A percentile compares a stretch with the other conserved stretches of the same genome.
phyloP scores from a whole-genome alignment of 495 filamentous ascomycete genomes.

The Neurospora intermedia region DNA sequence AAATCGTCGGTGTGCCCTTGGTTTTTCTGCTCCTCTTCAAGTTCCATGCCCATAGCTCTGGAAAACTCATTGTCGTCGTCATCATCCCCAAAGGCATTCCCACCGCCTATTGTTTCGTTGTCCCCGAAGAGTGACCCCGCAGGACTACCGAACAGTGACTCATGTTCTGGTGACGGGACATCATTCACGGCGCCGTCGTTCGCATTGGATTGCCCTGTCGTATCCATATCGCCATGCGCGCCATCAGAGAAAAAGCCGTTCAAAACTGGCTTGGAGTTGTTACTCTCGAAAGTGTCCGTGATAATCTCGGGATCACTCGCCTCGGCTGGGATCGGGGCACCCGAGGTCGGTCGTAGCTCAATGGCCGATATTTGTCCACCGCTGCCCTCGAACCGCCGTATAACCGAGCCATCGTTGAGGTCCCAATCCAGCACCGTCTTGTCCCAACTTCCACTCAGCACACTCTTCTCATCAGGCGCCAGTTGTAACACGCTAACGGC shows the following conservation, averaged over 20 bases:
- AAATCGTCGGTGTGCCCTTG: conserved; percentile 36
- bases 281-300: conserved; percentile 56
- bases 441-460: conserved; percentile 94
- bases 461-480: conserved; percentile 71
- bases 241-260: conserved; percentile 37
- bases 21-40: conserved; percentile 22
- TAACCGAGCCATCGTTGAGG: conserved; percentile 71
- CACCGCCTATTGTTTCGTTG: conserved; percentile 48
- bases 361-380: conserved; percentile 81
- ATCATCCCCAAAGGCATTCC: conserved; percentile 46
- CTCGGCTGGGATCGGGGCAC: conserved; percentile 61
- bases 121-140: conserved; percentile 50
- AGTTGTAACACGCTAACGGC: conserved; percentile 84
- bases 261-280: conserved; percentile 34
- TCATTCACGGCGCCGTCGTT: conserved; percentile 12
- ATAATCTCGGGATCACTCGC: conserved; percentile 44
- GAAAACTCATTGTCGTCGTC: conserved; percentile 83
- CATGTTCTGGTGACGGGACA: conserved; percentile 57
- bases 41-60: conserved; percentile 55
- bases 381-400: conserved; percentile 61
- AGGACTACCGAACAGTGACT: conserved; percentile 54
- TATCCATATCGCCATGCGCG: conserved; percentile 10
- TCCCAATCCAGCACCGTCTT: conserved; percentile 93
- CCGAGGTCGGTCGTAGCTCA: conserved; percentile 71
- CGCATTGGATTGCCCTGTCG: background rate